Evolutionary conservation across 2,329 filamentous ascomycete genomes (phyloP), one percentile per base, ranked within the genome.

Genomic region (Trichoderma harzianum): DNA sequence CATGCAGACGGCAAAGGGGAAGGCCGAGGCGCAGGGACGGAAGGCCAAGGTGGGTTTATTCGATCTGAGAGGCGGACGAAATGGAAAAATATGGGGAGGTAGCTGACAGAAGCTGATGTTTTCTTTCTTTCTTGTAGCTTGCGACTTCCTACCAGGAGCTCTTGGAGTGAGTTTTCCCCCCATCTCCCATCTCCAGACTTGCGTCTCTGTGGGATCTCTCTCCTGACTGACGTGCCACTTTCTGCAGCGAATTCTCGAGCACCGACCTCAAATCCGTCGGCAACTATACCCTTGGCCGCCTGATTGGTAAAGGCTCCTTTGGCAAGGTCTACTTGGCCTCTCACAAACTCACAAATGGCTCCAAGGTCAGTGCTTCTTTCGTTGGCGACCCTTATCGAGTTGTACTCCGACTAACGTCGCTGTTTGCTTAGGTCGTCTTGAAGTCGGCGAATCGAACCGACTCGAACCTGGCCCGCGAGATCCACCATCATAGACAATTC

Each of bases 401-500:
- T 55, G 21, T 79, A 4, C 73, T 79, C 64, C 62, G 39, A 21
- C 69, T 43, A 36, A 34, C 36, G n/a, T 21, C 47, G 64, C 43
- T 24, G 30, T 11, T 34, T 51, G 39, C 18, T 28, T 80, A 97
- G 93, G 96, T 99, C 77, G 96, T 99, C 43, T 93, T 99, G 83
- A 99, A 99, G 84, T 98, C 95, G 73, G 96, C 96, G 74, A 95
- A 96, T 80, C 98, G 97, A 82, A 92, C 95, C 79, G 96, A 99
- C 82, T 90, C 93, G 69, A 99, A 99, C 80, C 91, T 99, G 63
- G 95, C 95, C 18, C 92, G 96, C 77, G 96, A 99, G 82, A 99
- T 99, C 77, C 96, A 99, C 82, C 96, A 99, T 81, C 96, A 99
- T 81, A 93, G 96, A 76, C 96, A 99, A 82, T 98, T 99, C 82